Percentiles rank a stretch among this genome's conserved stretches.
Conservation (phyloP, 176 grass and related monocot genomes). For the Paspalum notatum region DNA sequence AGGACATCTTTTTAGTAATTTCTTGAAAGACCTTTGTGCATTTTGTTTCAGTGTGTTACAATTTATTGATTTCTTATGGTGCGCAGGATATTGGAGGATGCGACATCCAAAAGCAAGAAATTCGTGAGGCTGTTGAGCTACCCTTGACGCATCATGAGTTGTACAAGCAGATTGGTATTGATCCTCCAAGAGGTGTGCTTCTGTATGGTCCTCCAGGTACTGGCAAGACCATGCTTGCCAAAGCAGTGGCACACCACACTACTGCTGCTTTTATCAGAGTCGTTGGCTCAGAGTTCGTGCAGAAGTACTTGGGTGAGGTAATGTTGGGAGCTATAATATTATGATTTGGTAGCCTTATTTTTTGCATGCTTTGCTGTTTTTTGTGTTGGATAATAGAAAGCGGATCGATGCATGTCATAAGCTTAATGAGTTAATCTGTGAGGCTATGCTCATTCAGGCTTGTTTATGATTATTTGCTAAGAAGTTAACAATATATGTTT, state of each 20-base stretch:
- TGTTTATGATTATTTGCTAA: background rate
- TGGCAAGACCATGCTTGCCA: constrained; percentile 97
- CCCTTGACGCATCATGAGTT: constrained; percentile 91
- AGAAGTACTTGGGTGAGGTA: constrained; percentile 98
- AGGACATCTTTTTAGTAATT: background rate
- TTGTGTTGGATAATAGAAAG: constrained; percentile 1
- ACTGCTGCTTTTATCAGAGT: constrained; percentile 97
- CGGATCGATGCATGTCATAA: background rate
- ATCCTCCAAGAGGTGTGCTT: constrained; percentile 92
- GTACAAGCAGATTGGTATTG: constrained; percentile 99
- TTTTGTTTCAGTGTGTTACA: constrained; percentile 6
- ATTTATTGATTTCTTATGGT: constrained; percentile 26
- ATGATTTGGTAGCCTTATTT: background rate
- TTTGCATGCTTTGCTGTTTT: background rate
- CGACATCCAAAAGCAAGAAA: constrained; percentile 99
- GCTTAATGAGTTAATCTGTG: background rate
- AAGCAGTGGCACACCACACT: constrained; percentile 92
- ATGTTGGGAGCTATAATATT: background rate
- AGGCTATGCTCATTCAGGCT: background rate
- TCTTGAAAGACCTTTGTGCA: background rate
- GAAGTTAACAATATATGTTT: background rate
- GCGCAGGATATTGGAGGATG: constrained; percentile 97
- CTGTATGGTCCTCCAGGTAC: constrained; percentile 93
- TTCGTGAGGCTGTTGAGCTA: constrained; percentile 90
- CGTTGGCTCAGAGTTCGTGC: constrained; percentile 94